Base-by-base conservation (phyloP, 2,329 filamentous ascomycete species). In the Xylaria multiplex region DNA sequence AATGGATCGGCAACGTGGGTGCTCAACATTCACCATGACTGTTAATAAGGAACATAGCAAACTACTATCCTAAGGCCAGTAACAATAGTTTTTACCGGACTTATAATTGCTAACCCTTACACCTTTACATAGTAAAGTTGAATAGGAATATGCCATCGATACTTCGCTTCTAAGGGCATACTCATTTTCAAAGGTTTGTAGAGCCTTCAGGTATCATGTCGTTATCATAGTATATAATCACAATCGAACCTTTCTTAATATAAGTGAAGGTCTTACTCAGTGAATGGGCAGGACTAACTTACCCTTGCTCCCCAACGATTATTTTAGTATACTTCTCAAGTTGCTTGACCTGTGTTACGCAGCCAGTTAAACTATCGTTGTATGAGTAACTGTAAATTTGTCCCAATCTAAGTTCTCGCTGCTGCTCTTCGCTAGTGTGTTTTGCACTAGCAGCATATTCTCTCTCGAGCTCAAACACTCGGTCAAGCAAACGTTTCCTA, bases 341-440 rank as follows among this genome's bases (percentile, higher is more conserved):
- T 64, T 84, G 80, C 69, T 86, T 82, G 2, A 88, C 73, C 69
- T 88, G 83, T 56, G 82, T 81, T 5, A 86, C 82, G 74, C 87
- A 86, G 3, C 83, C 82, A 6, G 84, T 86, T 53, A 86, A 75
- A 66, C 82, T 85, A 69, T 86, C 82, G 63, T 82, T 83, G 71
- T 85, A 85, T 1, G 81, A 83, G 74, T 83, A 86, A 63, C 82
- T 84, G 72, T 88, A 87, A 63, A 88, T 85, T 71, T 87, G 83
- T 40, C 81, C 81, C 84, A 85, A 87, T 64, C 83, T 83, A 69
- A 80, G 79, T 16, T 72, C 80, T 56, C 79, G 78, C 8, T 75
- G 74, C 56, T 74, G 75, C 43, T 78, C 72, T 40, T 71, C 61
- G 30, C 59, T 58, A 40, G 62, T 70, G 35, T 73, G 55, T 32